Evolutionary conservation across 352 stramenopile species (phyloP).

Genomic region (Globisporangium paroecandrum): DNA sequence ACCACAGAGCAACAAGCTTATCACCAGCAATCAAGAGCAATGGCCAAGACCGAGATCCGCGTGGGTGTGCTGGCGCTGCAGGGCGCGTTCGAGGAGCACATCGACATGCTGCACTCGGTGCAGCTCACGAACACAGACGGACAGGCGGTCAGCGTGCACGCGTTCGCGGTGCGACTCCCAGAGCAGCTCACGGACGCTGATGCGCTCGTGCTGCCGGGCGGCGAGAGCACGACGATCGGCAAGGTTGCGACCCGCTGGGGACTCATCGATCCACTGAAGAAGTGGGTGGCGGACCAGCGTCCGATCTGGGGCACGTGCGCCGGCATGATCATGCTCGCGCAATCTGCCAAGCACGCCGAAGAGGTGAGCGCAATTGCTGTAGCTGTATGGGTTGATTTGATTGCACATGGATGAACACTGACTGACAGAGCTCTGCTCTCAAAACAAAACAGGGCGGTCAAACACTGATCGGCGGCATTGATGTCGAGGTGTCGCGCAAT

Average conservation of each 20-base stretch:
- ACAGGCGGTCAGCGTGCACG: constrained; percentile 33
- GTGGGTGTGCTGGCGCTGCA: constrained; percentile 89
- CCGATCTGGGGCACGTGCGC: constrained; percentile 97
- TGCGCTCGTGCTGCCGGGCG: constrained; percentile 92
- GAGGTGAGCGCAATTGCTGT: constrained; percentile 39
- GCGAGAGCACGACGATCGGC: constrained; percentile 95
- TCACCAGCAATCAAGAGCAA: constrained; percentile 4
- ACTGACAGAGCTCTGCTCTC: not conserved
- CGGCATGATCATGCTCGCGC: constrained; percentile 95
- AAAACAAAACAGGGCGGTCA: constrained; percentile 71
- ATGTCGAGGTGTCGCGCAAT: constrained; percentile 95
- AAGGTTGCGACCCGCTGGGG: constrained; percentile 86
- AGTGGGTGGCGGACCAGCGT: constrained; percentile 63
- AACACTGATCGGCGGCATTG: constrained; percentile 92
- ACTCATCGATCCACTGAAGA: constrained; percentile 69
- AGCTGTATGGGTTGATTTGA: not conserved
- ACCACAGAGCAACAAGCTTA: not conserved
- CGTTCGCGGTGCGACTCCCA: constrained; percentile 77
- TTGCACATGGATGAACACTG: constrained; percentile 29
- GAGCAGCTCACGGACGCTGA: constrained; percentile 81
- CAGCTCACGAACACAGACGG: constrained; percentile 19
- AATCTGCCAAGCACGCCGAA: constrained; percentile 78
- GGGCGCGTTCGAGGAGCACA: constrained; percentile 91
- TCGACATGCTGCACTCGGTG: constrained; percentile 74
- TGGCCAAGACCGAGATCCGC: constrained; percentile 27